Base-by-base conservation (phyloP, 164 flowering plant species). In the Sedum album region DNA sequence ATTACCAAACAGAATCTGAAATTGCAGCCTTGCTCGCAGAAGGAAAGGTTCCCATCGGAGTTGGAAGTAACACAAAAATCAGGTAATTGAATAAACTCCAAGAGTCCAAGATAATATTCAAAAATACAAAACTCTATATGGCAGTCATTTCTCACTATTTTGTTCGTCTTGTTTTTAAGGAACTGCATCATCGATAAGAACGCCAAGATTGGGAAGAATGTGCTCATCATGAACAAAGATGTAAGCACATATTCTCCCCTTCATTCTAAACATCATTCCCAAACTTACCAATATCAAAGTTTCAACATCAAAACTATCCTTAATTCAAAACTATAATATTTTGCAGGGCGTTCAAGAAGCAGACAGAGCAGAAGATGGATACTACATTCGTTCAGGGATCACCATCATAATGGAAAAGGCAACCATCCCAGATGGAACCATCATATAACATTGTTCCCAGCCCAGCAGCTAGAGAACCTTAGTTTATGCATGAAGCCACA, bases 101-200 rank as follows among this genome's bases (percentile, higher is more conserved):
- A 30, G 35, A 35, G 38, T 7, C 7, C 38, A 3, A 35, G 38
- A 26, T 35, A 31, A 20, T n/a, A n/a, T n/a, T n/a, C n/a, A n/a
- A n/a, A 60, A 21, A 31, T 28, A 1, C 9, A 46, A 41, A 35
- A 41, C 18, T 31, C 44, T 14, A 39, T 33, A 5, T 49, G 23
- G 6, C 1, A n/a, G 21, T 23, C 31, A 23, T 18, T 30, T 41
- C 76, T 81, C 41, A 81, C 60, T 4, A 51, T 8, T 18, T 60
- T 13, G 23, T 48, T 75, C n/a, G 9, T 73, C 25, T 20, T 72
- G 46, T 31, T 11, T 57, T 31, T 78, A 79, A 93, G 98, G 60
- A 79, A 76, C 18, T 90, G 95, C 83, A 93, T 93, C 69, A 90
- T 93, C 38, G 98, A 90, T 86, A 90, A 93, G 74, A 93, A 93